Evolutionary conservation across 352 stramenopile genomes (phyloP).

Genomic region (Salisapilia sapeloensis): DNA sequence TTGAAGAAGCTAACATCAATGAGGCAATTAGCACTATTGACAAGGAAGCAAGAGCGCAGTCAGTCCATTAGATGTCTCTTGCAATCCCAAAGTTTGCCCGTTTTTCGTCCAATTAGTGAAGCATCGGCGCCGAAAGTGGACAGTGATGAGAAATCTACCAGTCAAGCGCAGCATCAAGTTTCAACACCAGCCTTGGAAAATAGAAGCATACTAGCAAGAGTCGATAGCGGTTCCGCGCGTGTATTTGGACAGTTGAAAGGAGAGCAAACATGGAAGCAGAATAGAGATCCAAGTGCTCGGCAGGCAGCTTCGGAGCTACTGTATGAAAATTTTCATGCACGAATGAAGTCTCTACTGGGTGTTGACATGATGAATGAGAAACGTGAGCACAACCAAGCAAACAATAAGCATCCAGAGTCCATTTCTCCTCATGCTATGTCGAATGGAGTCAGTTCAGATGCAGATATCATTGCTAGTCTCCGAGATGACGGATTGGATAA

Average conservation of each 20-base stretch:
- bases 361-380: not conserved
- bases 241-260: slow-evolving; percentile 60
- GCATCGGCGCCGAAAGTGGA: not conserved
- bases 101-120: slow-evolving; percentile 8
- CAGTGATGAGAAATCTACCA: not conserved
- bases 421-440: not conserved
- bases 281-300: slow-evolving; percentile 42
- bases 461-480: not conserved
- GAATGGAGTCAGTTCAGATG: not conserved
- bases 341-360: slow-evolving; percentile 39
- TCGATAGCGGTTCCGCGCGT: slow-evolving; percentile 9
- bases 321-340: slow-evolving; percentile 39
- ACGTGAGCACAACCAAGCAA: not conserved
- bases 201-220: not conserved
- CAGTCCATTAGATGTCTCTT: slow-evolving; percentile 1
- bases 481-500: not conserved
- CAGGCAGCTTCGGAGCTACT: slow-evolving; percentile 48
- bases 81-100: slow-evolving; percentile 9
- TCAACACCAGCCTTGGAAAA: slow-evolving; percentile 2
- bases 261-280: slow-evolving; percentile 55
- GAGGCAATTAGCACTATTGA: slow-evolving; percentile 8
- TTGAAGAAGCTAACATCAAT: slow-evolving; percentile 8
- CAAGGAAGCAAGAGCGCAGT: slow-evolving; percentile 7
- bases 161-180: not conserved
- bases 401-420: too few relatives aligned